These are phyloP conservation scores for Phytophthora pisi DNA, from an alignment of 352 stramenopile genomes.

Conservation along the genomic window DNA sequence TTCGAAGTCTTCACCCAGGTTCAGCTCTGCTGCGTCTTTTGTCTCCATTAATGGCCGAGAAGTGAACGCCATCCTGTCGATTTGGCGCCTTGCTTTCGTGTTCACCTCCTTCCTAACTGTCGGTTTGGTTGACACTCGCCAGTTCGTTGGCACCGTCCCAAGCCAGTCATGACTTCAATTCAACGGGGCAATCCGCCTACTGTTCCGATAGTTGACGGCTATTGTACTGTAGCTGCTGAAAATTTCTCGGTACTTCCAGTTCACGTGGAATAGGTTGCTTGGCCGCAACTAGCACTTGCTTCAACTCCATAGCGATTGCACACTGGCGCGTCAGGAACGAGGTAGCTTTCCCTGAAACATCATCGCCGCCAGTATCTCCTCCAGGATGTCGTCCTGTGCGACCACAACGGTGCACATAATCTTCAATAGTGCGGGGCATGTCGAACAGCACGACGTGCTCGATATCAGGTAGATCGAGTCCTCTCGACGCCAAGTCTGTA, in stretches of 20 bases:
- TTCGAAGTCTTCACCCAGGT: conserved; percentile 83
- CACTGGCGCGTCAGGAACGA: conserved; percentile 68
- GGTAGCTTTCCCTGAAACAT: conserved; percentile 39
- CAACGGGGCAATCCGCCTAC: neutral
- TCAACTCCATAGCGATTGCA: conserved; percentile 55
- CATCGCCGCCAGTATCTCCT: conserved; percentile 31
- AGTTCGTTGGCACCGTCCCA: neutral
- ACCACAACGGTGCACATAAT: conserved; percentile 92
- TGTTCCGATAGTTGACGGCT: neutral
- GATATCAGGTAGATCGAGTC: conserved; percentile 89
- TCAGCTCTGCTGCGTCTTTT: conserved; percentile 84
- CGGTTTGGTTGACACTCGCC: neutral
- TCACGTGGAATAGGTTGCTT: conserved; percentile 55
- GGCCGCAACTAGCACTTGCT: conserved; percentile 49
- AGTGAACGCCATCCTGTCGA: conserved; percentile 55
- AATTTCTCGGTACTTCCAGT: conserved; percentile 47
- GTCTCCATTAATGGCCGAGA: conserved; percentile 76
- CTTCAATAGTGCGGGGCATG: conserved; percentile 90
- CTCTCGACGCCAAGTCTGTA: conserved; percentile 89
- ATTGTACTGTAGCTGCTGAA: conserved; percentile 26
- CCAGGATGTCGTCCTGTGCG: conserved; percentile 56
- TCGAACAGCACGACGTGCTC: conserved; percentile 90
- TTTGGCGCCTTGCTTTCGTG: neutral
- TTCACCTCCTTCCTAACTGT: neutral
- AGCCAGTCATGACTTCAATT: neutral